Base-by-base conservation (phyloP, 495 filamentous ascomycete genomes). In the Trichoderma asperelloides region DNA sequence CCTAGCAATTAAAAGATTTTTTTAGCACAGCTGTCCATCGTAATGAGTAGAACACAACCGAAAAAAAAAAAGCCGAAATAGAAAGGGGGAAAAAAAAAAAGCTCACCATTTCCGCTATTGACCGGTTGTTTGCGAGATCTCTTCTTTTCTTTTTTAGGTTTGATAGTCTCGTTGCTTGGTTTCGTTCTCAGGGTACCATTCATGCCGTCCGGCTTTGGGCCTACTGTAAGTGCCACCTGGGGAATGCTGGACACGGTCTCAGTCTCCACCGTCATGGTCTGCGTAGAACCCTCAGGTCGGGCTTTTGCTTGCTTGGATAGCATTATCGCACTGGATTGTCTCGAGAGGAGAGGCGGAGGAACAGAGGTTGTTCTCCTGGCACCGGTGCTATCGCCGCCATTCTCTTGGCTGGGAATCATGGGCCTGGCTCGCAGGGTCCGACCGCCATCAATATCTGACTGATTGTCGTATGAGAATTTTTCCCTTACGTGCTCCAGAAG, bases 241-340 rank as follows among this genome's bases (percentile, higher is more conserved):
- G 91, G 92, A 41, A 97, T 91, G 18, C 95, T 94, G 41, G 85
- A 90, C 63, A 98, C 96, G 5, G 92, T 96, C 79, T 98, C 95
- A 4, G 95, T 98, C 78, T 98, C 95, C 15, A 98, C 94, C 45
- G 91, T 97, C 95, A 98, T 98, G 70, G 91, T 96, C 71, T 88
- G 88, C 39, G 91, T 85, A 16, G 92, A 88, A 12, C 86, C 87
- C 73, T 97, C 93, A 74, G 39, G 84, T 81, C 78, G 92, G 86
- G 41, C 84, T 79, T 79, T 83, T 23, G 70, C 71, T 66, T 78
- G 80, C 69, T 77, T 81, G 57, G 77, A 71, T 30, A 74, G 72
- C 63, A 76, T 78, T 12, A 60, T 30, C 73, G 65, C 64, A 68
- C 76, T 84, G 66, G 75, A 81, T 66, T 79, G 81, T 37, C 74